These are phyloP conservation scores for Thermothelomyces thermophilus DNA, from an alignment of 2,329 filamentous ascomycete species.

Conservation along the genomic window DNA sequence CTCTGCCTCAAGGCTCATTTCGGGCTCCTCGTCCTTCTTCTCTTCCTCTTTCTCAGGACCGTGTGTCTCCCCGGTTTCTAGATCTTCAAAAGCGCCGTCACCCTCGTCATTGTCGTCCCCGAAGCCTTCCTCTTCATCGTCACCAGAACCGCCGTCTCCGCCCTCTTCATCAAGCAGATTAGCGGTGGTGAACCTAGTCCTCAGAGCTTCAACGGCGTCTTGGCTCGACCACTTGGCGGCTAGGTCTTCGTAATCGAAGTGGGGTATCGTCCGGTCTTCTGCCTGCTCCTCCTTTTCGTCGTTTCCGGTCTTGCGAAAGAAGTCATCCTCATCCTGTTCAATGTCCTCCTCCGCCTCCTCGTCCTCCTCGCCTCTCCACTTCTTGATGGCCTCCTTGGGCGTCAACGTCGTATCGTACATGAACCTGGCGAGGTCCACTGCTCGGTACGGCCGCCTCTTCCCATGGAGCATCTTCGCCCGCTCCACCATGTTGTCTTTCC, in stretches of 20 bases:
- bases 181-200: slow-evolving; percentile 67
- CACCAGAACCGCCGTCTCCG: slow-evolving; percentile 40
- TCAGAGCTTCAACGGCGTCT: slow-evolving; percentile 68
- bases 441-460: slow-evolving; percentile 65
- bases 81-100: slow-evolving; percentile 59
- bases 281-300: slow-evolving; percentile 61
- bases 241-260: slow-evolving; percentile 72
- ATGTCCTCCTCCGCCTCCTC: slow-evolving; percentile 53
- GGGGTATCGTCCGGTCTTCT: slow-evolving; percentile 74
- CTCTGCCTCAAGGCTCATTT: slow-evolving; percentile 69
- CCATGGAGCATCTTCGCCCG: slow-evolving; percentile 67
- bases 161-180: slow-evolving; percentile 52
- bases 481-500: slow-evolving; percentile 82
- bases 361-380: slow-evolving; percentile 67
- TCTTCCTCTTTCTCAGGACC: slow-evolving; percentile 31
- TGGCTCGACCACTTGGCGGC: slow-evolving; percentile 79
- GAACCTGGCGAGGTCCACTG: slow-evolving; percentile 74
- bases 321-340: slow-evolving; percentile 53
- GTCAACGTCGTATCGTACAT: slow-evolving; percentile 82
- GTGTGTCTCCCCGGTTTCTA: slow-evolving; percentile 67
- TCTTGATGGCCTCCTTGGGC: slow-evolving; percentile 65
- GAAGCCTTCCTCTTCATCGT: slow-evolving; percentile 41
- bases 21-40: slow-evolving; percentile 33
- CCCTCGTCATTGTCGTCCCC: slow-evolving; percentile 44
- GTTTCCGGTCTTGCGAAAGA: slow-evolving; percentile 58